Base-by-base conservation (phyloP, 352 stramenopile genomes). In the Phytophthora citrophthora region DNA sequence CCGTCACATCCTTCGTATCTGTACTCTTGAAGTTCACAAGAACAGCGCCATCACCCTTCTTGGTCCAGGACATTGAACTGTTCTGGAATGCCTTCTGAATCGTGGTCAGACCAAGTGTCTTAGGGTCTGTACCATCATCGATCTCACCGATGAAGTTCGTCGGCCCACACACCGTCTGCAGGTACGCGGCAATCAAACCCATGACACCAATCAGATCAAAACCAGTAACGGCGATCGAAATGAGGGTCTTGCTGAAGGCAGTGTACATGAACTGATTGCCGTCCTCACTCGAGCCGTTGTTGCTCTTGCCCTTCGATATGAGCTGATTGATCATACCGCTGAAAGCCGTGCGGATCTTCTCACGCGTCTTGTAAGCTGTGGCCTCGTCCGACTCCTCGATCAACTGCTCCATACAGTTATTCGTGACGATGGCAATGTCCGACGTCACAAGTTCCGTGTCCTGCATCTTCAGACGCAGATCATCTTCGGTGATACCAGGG, bases 121-220 rank as follows among this genome's bases (percentile, higher is more conserved):
- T 55, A 0, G 71, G 61, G 4, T 79, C 58, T 1, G 56, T 67
- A 12, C 81, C 81, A 15, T 85, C 77, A 31, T 90, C 81, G 41
- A 90, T 81, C 43, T 88, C 70, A 13, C 79, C 74, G 4, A 88
- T 61, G 39, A 85, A 79, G 12, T 74, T 64, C 5, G 79, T 88
- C 1, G 79, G 79, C 0, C 81, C 79, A 49, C 81, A 90, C 38
- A 90, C 76, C 7, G 68, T 76, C 66, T 90, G 77, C 7, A 87
- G 50, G 47, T 77, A 88, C 40, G 81, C 72, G 16, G 70, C 76
- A 0, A 77, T 59, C 46, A 86, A 29, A 32, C 60, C 68, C 4
- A 64, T 79, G n/a, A 88, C 49, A 34, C 81, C 79, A 1, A 68
- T 87, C 5, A 83, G 61, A 59, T 90, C 81, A 18, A 87, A 77